Evolutionary conservation across 176 grass and related monocot species (phyloP).

Genomic region (Oryza brachyantha): DNA sequence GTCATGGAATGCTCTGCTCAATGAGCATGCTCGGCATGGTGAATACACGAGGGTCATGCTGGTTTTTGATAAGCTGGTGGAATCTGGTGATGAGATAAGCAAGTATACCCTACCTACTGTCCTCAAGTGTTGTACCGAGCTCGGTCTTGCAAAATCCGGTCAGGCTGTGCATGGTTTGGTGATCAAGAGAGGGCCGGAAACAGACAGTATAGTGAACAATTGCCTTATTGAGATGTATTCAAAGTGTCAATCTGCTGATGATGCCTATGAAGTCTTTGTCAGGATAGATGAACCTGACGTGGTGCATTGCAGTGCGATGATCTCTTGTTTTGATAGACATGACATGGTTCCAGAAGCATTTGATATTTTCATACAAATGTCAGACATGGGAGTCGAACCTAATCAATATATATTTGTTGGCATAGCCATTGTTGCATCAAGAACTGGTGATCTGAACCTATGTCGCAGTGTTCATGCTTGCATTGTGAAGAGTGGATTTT

Average conservation of each 20-base stretch:
- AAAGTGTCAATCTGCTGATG: constrained; percentile 29
- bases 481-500: constrained; percentile 39
- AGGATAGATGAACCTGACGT: constrained; percentile 47
- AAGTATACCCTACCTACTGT: constrained; percentile 35
- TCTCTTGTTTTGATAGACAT: constrained; percentile 33
- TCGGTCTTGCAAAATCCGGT: constrained; percentile 15
- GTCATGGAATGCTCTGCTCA: constrained; percentile 46
- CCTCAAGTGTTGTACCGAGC: constrained; percentile 26
- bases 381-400: constrained; percentile 22
- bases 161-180: constrained; percentile 41
- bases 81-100: constrained; percentile 29
- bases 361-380: constrained; percentile 32
- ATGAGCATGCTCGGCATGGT: constrained; percentile 14
- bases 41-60: constrained; percentile 7
- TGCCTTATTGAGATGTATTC: constrained; percentile 50
- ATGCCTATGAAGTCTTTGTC: constrained; percentile 38
- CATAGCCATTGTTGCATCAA: constrained; percentile 23
- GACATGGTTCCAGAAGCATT: constrained; percentile 37
- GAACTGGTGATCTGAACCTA: constrained; percentile 29
- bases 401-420: constrained; percentile 38
- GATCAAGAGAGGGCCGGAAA: constrained; percentile 27
- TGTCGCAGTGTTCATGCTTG: constrained; percentile 30
- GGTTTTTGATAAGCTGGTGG: constrained; percentile 25
- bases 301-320: constrained; percentile 45
- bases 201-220: constrained; percentile 21